These are phyloP conservation scores for Penicillium verrucosum DNA, from an alignment of 2,329 filamentous ascomycete genomes.

Conservation along the genomic window DNA sequence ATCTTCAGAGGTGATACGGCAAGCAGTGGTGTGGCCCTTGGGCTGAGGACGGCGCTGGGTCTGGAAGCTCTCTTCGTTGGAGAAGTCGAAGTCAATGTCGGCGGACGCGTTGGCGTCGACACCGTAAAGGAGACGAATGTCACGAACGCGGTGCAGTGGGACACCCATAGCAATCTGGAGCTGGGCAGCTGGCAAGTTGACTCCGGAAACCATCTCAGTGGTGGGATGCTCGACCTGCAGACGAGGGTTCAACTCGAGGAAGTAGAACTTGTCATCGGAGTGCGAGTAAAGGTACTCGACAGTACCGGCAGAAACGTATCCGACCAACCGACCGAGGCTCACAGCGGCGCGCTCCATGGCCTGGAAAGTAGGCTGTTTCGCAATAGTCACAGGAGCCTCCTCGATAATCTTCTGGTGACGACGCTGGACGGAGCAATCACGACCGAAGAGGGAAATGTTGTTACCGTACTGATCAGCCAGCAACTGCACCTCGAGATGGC, in stretches of 20 bases:
- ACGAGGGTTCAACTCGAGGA: slow-evolving; percentile 96
- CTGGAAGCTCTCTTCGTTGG: slow-evolving; percentile 74
- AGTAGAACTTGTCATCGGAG: slow-evolving; percentile 98
- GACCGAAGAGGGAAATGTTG: slow-evolving; percentile 97
- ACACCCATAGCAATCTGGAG: slow-evolving; percentile 99
- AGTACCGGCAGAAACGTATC: slow-evolving; percentile 97
- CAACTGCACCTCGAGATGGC: slow-evolving; percentile 95
- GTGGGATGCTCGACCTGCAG: slow-evolving; percentile 99
- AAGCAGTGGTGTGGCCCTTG: slow-evolving; percentile 96
- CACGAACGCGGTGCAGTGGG: slow-evolving; percentile 88
- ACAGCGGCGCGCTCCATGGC: slow-evolving; percentile 97
- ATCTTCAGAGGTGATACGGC: slow-evolving; percentile 98
- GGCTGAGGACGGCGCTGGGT: slow-evolving; percentile 86
- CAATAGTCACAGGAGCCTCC: slow-evolving; percentile 96
- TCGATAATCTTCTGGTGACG: slow-evolving; percentile 99
- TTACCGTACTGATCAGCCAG: slow-evolving; percentile 99
- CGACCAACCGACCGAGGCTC: slow-evolving; percentile 86
- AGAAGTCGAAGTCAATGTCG: slow-evolving; percentile 96
- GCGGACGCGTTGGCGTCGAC: slow-evolving; percentile 83
- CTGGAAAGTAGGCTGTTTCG: slow-evolving; percentile 82
- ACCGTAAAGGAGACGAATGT: slow-evolving; percentile 94
- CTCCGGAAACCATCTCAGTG: slow-evolving; percentile 98
- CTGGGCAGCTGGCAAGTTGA: slow-evolving; percentile 94
- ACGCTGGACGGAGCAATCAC: slow-evolving; percentile 97
- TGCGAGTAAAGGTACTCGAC: slow-evolving; percentile 99